Conservation (phyloP, 2,329 filamentous ascomycete genomes). For the Hypoxylon sp. region DNA sequence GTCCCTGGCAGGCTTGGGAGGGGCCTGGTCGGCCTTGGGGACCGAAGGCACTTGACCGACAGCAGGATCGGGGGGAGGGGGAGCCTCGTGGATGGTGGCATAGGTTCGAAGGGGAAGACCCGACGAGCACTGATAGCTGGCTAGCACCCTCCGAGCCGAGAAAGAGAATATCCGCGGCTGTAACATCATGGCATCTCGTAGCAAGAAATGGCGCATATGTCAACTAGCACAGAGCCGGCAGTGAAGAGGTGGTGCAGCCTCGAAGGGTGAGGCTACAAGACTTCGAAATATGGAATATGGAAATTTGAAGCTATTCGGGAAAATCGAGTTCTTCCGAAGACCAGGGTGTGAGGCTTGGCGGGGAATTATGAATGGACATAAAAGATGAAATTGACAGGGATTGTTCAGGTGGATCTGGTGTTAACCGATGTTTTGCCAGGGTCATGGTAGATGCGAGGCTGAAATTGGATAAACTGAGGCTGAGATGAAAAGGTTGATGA, state of each 20-base stretch:
- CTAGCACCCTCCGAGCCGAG: conserved; percentile 40
- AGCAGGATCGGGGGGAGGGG: conserved; percentile 30
- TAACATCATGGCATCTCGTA: conserved; percentile 44
- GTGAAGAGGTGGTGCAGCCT: conserved; percentile 13
- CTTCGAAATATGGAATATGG: too few relatives aligned
- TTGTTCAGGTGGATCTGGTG: conserved; percentile 1
- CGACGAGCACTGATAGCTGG: conserved; percentile 37
- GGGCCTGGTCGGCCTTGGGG: conserved; percentile 29
- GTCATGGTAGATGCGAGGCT: background rate
- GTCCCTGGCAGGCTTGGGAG: conserved; percentile 24
- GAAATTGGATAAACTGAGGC: conserved; percentile 4
- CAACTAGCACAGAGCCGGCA: conserved; percentile 22
- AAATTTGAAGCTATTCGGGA: conserved; percentile 43
- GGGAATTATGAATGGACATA: background rate
- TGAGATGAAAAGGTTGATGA: conserved; percentile 5
- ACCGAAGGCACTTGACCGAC: conserved; percentile 23
- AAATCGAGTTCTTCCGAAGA: conserved; percentile 39
- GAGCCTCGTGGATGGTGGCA: conserved; percentile 39
- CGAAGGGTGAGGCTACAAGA: conserved; percentile 30
- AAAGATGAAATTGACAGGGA: background rate
- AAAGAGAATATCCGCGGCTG: conserved; percentile 45
- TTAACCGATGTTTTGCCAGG: conserved; percentile 26
- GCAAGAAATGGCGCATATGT: conserved; percentile 23
- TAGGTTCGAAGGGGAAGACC: conserved; percentile 39
- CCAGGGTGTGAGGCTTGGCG: conserved; percentile 20